A percentile compares a stretch with the other conserved stretches of the same genome.
phyloP scores from a whole-genome alignment of 1,284 basidiomycete species.

The Tylopilus sp. region DNA sequence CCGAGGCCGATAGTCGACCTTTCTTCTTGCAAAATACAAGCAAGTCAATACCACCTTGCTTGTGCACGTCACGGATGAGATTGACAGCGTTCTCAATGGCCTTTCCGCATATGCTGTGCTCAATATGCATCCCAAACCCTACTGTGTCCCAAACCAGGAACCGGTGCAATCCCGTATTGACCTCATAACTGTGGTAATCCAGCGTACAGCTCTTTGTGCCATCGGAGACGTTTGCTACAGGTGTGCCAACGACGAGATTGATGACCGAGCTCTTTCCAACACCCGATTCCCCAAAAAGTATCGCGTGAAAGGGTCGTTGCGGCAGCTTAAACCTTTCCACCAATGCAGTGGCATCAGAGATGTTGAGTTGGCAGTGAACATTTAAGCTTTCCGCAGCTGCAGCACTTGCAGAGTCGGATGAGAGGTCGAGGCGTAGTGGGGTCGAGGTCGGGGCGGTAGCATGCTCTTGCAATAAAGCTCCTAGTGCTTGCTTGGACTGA shows the following conservation, averaged over 20 bases:
- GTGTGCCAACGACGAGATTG: conserved; percentile 25
- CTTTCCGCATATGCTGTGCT: conserved; percentile 14
- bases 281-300: conserved; percentile 33
- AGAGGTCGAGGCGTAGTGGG: conserved; percentile 18
- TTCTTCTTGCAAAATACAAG: conserved; percentile 39
- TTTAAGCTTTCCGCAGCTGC: conserved; percentile 9
- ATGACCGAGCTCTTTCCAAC: conserved; percentile 32
- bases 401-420: background rate
- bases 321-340: conserved; percentile 14
- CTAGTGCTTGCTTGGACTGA: conserved; percentile 21
- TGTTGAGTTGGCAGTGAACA: conserved; percentile 14
- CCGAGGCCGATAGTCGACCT: conserved; percentile 29
- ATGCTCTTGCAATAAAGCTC: conserved; percentile 12
- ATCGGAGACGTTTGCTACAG: conserved; percentile 17
- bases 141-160: conserved; percentile 41
- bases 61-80: conserved; percentile 34
- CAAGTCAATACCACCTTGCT: conserved; percentile 35
- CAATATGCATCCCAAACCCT: conserved; percentile 17
- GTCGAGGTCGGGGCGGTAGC: conserved; percentile 4
- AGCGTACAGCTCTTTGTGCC: conserved; percentile 24
- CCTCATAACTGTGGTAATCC: conserved; percentile 16
- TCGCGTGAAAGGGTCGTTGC: background rate
- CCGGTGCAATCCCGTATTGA: conserved; percentile 19
- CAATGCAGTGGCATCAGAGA: conserved; percentile 11
- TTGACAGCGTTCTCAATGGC: conserved; percentile 37